Evolutionary conservation across 441 rosid species (phyloP).

Genomic region (Gossypium gossypioides): DNA sequence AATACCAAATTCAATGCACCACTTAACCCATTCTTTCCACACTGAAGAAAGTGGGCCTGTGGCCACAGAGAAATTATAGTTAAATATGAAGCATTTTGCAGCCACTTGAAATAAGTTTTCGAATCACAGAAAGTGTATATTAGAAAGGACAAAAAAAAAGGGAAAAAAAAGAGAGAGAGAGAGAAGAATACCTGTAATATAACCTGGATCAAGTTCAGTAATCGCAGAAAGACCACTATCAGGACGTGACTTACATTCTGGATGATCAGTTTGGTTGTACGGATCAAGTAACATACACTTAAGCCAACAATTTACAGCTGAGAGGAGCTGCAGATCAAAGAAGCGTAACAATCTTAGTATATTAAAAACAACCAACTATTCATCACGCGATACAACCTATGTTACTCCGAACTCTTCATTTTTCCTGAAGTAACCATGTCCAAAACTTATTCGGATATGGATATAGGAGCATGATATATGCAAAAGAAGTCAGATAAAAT

Average conservation of each 20-base stretch:
- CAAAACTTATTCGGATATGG: not conserved
- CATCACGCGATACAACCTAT: not conserved
- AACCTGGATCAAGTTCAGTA: constrained; percentile 95
- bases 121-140: not conserved
- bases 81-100: constrained; percentile 8
- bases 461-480: not conserved
- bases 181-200: constrained; percentile 59
- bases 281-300: constrained; percentile 90
- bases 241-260: constrained; percentile 94
- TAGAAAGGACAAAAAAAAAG: not conserved
- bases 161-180: not conserved
- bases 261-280: constrained; percentile 89
- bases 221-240: constrained; percentile 92
- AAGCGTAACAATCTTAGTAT: constrained; percentile 6
- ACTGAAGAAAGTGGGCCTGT: constrained; percentile 93
- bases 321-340: constrained; percentile 59
- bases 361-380: not conserved
- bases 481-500: not conserved
- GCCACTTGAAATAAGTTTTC: not conserved
- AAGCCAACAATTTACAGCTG: constrained; percentile 97
- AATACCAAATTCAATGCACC: constrained; percentile 96
- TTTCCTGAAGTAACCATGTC: not conserved
- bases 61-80: constrained; percentile 11
- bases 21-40: constrained; percentile 98
- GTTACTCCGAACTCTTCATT: not conserved